Base-by-base conservation (phyloP, 441 rosid genomes). In the Erodium trifolium region DNA sequence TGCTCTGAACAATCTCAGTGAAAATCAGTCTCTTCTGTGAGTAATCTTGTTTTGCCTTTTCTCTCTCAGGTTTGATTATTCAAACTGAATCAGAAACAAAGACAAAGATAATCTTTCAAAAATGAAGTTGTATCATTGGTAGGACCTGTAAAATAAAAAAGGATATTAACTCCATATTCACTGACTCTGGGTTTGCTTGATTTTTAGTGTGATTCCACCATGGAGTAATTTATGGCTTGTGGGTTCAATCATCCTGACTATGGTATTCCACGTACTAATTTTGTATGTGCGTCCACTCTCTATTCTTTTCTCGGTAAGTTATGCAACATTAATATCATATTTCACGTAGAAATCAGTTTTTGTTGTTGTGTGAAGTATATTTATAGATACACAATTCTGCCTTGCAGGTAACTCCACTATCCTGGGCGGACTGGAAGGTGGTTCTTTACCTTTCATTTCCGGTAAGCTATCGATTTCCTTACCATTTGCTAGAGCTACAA, bases 201-300 rank as follows among this genome's bases (percentile, higher is more conserved):
- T 78, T 82, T 72, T 23, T 79, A 92, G 99, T 77, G 91, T 83
- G 71, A 87, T 90, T 79, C 94, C 94, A 76, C 99, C 99, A 63
- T 86, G 99, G 97, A 95, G 98, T 85, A 95, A 95, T 81, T 73
- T 91, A 77, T 95, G 99, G 99, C 97, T 95, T 53, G 98, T 95
- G 53, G 93, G 78, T 64, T 95, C 99, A 71, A 92, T 95, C 70
- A 71, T 90, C 74, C 80, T 92, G 80, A 95, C 98, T 63, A 92
- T 95, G 96, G 70, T 92, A 70, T 90, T 95, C 76, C 99, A 92
- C 85, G 66, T 89, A 23, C 83, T 92, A 71, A 87, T 95, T 71
- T 82, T 95, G 70, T 90, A 89, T 69, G 88, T 92, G 72, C 91
- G 71, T 68, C 98, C 98, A 11, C 84, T 95, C 35, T 89, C 99